Conservation (phyloP, 306 rosid species). For the Boehmeria nivea region DNA sequence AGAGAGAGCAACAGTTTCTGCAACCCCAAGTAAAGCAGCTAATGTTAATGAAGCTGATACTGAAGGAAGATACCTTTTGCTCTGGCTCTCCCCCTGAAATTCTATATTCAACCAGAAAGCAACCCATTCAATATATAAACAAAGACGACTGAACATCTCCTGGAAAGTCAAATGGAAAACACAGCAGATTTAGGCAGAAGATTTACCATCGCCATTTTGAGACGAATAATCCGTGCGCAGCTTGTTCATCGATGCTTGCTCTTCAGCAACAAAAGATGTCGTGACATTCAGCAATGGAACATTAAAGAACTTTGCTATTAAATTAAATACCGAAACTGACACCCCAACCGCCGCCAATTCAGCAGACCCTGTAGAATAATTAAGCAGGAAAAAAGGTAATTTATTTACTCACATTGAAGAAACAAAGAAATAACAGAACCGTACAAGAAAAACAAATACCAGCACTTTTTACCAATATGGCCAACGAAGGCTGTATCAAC, state of each 20-base stretch:
- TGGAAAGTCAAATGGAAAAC: constrained; percentile 9
- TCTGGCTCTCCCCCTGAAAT: constrained; percentile 27
- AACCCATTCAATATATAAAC: constrained; percentile 8
- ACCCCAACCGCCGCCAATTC: constrained; percentile 96
- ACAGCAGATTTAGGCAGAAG: background rate
- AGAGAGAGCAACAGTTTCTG: constrained; percentile 67
- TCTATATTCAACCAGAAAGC: constrained; percentile 27
- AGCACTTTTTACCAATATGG: constrained; percentile 58
- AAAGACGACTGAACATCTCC: constrained; percentile 1
- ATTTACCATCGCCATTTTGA: constrained; percentile 35
- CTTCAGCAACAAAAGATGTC: constrained; percentile 94
- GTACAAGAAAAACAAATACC: background rate
- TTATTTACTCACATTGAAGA: background rate
- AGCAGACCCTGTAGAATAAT: constrained; percentile 77
- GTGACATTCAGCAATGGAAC: constrained; percentile 78
- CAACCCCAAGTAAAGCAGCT: constrained; percentile 81
- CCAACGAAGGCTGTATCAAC: constrained; percentile 90
- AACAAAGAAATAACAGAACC: background rate
- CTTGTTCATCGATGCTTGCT: constrained; percentile 50
- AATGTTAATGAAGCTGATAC: constrained; percentile 76
- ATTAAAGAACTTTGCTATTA: constrained; percentile 77
- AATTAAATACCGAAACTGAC: constrained; percentile 75
- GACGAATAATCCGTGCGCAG: constrained; percentile 16
- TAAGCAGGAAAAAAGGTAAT: constrained; percentile 6
- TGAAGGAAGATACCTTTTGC: constrained; percentile 67